phyloP scores from a whole-genome alignment of 176 grass and related monocot genomes.

The Rhynchospora pubera region DNA sequence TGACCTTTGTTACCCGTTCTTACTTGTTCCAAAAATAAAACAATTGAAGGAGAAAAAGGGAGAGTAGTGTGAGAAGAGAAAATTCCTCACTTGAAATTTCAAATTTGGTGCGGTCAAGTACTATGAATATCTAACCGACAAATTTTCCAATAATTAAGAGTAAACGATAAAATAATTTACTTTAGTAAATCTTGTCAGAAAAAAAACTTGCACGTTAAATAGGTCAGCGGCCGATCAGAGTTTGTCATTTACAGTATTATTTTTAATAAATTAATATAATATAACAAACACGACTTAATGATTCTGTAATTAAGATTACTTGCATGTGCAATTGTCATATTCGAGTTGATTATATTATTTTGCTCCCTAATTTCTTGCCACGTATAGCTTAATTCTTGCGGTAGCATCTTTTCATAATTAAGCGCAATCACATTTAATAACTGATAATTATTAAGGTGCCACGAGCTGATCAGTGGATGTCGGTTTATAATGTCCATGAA shows the following conservation, averaged over 20 bases:
- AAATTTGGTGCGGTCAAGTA: too few relatives aligned
- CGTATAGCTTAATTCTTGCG: neutral
- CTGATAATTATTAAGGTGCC: neutral
- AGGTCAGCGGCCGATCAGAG: too few relatives aligned
- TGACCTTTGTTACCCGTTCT: too few relatives aligned
- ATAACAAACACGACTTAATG: neutral
- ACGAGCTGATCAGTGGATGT: neutral
- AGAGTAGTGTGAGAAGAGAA: too few relatives aligned
- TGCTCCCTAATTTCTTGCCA: neutral
- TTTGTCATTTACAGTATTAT: neutral
- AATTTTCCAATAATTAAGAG: too few relatives aligned
- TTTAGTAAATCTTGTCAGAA: too few relatives aligned
- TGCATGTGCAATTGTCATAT: slow-evolving; percentile 6
- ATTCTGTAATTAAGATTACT: neutral
- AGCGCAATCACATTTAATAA: neutral
- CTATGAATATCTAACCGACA: too few relatives aligned
- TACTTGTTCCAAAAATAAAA: too few relatives aligned
- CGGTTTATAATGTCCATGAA: neutral
- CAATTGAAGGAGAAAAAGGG: too few relatives aligned
- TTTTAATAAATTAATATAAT: neutral
- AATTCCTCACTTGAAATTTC: too few relatives aligned
- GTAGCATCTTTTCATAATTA: neutral
- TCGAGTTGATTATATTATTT: neutral
- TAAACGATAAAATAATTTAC: too few relatives aligned
- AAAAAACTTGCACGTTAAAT: too few relatives aligned